phyloP scores from a whole-genome alignment of 2,329 filamentous ascomycete genomes.

The Aschersonia sp. region DNA sequence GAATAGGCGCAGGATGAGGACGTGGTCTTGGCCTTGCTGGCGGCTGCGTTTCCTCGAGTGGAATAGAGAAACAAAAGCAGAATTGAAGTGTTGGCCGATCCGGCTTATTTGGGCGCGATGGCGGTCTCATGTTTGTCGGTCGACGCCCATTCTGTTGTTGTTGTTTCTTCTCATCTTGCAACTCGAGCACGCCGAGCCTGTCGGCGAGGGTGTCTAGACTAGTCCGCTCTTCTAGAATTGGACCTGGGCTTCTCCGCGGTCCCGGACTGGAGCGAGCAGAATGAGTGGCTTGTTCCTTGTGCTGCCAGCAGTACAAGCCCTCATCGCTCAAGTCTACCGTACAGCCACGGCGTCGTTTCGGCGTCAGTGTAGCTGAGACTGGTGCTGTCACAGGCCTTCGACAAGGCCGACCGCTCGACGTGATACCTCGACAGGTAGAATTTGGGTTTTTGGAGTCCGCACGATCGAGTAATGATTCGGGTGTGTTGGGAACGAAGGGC shows the following conservation, averaged over 20 bases:
- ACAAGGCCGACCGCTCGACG: slow-evolving; percentile 68
- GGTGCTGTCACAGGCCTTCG: slow-evolving; percentile 43
- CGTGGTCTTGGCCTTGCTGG: slow-evolving; percentile 17
- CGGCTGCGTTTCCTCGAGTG: slow-evolving; percentile 25
- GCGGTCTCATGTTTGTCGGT: slow-evolving; percentile 10
- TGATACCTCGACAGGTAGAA: slow-evolving; percentile 81
- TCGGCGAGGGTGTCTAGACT: slow-evolving; percentile 83
- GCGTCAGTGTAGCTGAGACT: slow-evolving; percentile 14
- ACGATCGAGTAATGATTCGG: slow-evolving; percentile 64
- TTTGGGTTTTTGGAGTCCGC: slow-evolving; percentile 74
- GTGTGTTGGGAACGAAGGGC: slow-evolving; percentile 42
- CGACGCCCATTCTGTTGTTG: slow-evolving; percentile 10
- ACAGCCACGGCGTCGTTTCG: slow-evolving; percentile 11
- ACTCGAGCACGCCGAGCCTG: slow-evolving; percentile 58
- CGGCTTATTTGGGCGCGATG: slow-evolving; percentile 8
- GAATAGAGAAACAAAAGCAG: slow-evolving; percentile 39
- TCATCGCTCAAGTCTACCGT: slow-evolving; percentile 37
- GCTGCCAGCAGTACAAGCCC: slow-evolving; percentile 82
- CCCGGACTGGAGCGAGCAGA: slow-evolving; percentile 31
- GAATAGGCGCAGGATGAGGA: slow-evolving; percentile 32
- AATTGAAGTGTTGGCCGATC: slow-evolving; percentile 19
- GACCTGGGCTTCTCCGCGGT: slow-evolving; percentile 25
- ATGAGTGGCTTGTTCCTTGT: slow-evolving; percentile 66
- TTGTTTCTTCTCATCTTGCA: slow-evolving; percentile 26
- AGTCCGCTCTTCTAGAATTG: slow-evolving; percentile 48